phyloP scores from a whole-genome alignment of 768 basidiomycete species.

The Lyophyllum decastes region DNA sequence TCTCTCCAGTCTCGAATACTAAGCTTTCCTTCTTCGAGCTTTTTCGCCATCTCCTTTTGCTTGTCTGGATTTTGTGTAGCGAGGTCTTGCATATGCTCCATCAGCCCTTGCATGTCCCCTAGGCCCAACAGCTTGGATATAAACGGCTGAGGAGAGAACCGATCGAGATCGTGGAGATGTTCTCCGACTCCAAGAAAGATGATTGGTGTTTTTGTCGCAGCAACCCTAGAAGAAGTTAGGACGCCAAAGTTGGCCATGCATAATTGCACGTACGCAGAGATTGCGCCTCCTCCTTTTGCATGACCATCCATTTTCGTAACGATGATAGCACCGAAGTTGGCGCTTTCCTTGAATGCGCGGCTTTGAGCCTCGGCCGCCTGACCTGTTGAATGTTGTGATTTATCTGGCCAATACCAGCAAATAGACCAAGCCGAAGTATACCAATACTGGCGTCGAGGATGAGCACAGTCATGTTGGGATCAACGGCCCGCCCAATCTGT shows the following conservation, averaged over 20 bases:
- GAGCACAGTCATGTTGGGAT: slow-evolving; percentile 95
- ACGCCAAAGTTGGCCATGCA: not conserved
- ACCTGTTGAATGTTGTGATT: slow-evolving; percentile 44
- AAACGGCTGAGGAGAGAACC: slow-evolving; percentile 95
- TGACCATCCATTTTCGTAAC: slow-evolving; percentile 99
- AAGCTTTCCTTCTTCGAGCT: slow-evolving; percentile 95
- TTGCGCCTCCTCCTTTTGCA: slow-evolving; percentile 98
- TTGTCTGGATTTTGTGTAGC: slow-evolving; percentile 93
- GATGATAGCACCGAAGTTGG: slow-evolving; percentile 97
- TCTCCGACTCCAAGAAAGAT: slow-evolving; percentile 99
- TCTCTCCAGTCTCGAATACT: slow-evolving; percentile 98
- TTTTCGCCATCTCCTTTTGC: slow-evolving; percentile 98
- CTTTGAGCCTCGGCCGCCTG: slow-evolving; percentile 98
- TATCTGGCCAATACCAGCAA: not conserved
- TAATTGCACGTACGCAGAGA: slow-evolving; percentile 81
- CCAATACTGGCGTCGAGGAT: slow-evolving; percentile 97
- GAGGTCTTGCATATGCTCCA: slow-evolving; percentile 98
- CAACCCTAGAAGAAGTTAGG: slow-evolving; percentile 61
- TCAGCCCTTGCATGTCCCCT: slow-evolving; percentile 94
- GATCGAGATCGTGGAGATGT: slow-evolving; percentile 95
- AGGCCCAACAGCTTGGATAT: slow-evolving; percentile 95
- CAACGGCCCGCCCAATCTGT: slow-evolving; percentile 90
- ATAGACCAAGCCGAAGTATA: slow-evolving; percentile 25
- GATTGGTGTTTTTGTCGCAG: slow-evolving; percentile 98
- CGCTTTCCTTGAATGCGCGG: slow-evolving; percentile 95